phyloP scores from a whole-genome alignment of 371 early-diverging fungal genomes.

The Mortierella sp. region DNA sequence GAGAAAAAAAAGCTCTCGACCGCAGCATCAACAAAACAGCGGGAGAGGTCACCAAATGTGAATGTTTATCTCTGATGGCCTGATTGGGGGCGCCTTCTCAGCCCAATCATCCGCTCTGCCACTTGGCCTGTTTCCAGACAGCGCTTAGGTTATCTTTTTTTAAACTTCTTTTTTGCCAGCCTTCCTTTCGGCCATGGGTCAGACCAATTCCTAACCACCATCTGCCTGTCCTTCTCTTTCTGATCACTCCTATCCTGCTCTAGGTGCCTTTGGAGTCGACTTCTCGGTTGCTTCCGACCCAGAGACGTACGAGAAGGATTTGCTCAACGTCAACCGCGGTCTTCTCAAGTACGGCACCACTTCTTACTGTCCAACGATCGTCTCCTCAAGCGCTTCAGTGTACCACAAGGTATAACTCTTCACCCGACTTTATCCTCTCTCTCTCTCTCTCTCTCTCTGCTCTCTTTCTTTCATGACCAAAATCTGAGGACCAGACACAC shows the following conservation, averaged over 20 bases:
- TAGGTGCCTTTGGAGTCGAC: conserved; percentile 85
- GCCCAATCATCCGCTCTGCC: too few species aligned
- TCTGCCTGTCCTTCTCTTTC: background rate
- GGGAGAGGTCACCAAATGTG: too few species aligned
- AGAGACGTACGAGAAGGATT: conserved; percentile 58
- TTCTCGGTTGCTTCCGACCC: conserved; percentile 75
- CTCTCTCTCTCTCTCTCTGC: background rate
- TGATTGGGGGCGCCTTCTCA: too few species aligned
- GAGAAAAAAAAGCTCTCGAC: too few species aligned
- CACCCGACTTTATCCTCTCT: background rate
- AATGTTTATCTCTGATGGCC: too few species aligned
- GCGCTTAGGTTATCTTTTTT: background rate
- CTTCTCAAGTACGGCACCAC: conserved; percentile 84
- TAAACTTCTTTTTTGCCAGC: background rate
- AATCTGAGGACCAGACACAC: too few species aligned
- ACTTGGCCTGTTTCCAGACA: too few species aligned
- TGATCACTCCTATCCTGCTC: background rate
- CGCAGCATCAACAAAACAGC: too few species aligned
- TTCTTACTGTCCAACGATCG: conserved; percentile 86
- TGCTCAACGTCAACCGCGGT: conserved; percentile 78
- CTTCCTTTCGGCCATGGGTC: too few species aligned
- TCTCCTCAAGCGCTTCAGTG: conserved; percentile 78
- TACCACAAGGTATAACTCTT: conserved; percentile 70
- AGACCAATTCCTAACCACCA: too few species aligned
- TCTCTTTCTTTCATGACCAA: background rate